Conservation (phyloP, 192 early-diverging fungal species). For the Gonapodya prolifera region DNA sequence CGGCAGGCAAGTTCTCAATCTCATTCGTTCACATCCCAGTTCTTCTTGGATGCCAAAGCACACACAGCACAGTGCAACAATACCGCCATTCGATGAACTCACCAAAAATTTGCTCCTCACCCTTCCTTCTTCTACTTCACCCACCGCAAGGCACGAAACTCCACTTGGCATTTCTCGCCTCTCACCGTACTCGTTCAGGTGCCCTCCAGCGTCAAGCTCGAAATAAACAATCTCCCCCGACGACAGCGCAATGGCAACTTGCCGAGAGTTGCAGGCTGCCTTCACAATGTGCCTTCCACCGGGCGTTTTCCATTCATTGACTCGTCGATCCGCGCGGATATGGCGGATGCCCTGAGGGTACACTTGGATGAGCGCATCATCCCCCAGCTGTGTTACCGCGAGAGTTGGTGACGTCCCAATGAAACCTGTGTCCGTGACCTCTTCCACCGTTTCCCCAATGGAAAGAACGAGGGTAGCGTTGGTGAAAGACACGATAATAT, state of each 20-base stretch:
- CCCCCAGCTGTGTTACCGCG: constrained; percentile 67
- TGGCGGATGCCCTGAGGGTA: constrained; percentile 85
- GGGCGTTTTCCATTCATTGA: constrained; percentile 89
- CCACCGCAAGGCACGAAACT: constrained; percentile 64
- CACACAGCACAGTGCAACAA: too few species aligned
- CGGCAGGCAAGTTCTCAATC: background rate
- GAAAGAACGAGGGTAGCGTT: constrained; percentile 86
- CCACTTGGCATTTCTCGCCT: constrained; percentile 55
- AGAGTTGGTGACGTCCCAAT: constrained; percentile 71
- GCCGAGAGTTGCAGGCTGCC: constrained; percentile 71
- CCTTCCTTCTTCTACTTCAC: constrained; percentile 64
- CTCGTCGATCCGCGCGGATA: constrained; percentile 72
- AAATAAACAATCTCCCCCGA: constrained; percentile 83
- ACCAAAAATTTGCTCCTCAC: constrained; percentile 58
- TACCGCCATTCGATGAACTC: constrained; percentile 8
- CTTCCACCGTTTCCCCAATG: constrained; percentile 86
- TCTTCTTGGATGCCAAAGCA: too few species aligned
- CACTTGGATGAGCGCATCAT: constrained; percentile 78
- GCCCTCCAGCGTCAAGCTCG: constrained; percentile 72
- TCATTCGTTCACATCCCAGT: too few species aligned
- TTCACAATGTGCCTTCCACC: constrained; percentile 52
- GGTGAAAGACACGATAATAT: constrained; percentile 85
- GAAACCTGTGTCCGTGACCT: constrained; percentile 85
- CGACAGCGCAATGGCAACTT: constrained; percentile 69
- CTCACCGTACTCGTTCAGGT: constrained; percentile 79